Evolutionary conservation across 495 filamentous ascomycete species (phyloP), one percentile per base, ranked within the genome.

Genomic region (Penicillium atrosanguineum): DNA sequence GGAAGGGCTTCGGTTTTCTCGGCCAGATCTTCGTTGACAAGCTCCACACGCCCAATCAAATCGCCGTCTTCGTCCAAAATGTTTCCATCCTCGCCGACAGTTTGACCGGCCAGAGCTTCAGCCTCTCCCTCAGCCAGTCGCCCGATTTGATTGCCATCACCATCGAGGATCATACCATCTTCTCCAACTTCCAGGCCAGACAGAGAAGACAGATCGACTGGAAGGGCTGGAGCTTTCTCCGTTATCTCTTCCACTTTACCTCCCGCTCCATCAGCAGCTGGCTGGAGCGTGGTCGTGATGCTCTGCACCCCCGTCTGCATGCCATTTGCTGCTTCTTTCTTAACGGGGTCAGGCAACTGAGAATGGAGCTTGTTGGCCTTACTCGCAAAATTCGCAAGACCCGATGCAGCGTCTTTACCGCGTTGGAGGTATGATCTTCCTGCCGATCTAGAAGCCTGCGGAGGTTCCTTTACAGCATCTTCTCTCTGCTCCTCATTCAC

Each of bases 271-370:
- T 34, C 31, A 14, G 14, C 31, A 34, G 31, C 11, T 34, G 31
- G 31, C 31, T 14, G 31, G 1, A 12, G 9, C 12, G 11, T 34
- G 8, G 8, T 12, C 31, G 31, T 34, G 31, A 34, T 14, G 14
- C 14, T 34, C 9, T 12, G 28, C 3, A 34, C 14, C 2, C 31
- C 31, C 3, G 31, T 14, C 31, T 34, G 31, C 31, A 15, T 1
- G 31, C 31, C 9, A 34, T 15, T 14, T 4, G 31, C 11, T 34
- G 31, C 11, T 12, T 34, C 4, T 65, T 20, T n/a, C 49, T 52
- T 48, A 18, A 41, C 48, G 3, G 62, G 59, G 2, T 18, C 34
- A 23, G 46, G 46, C 19, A 48, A 34, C 12, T 48, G 46, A 48
- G 46, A 40, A 23, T 48, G 34, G n/a, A 34, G 4, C 31, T 34